Percentiles rank a stretch among this genome's conserved stretches.
phyloP scores from a whole-genome alignment of 495 filamentous ascomycete species.

The Rusavskia elegans region DNA sequence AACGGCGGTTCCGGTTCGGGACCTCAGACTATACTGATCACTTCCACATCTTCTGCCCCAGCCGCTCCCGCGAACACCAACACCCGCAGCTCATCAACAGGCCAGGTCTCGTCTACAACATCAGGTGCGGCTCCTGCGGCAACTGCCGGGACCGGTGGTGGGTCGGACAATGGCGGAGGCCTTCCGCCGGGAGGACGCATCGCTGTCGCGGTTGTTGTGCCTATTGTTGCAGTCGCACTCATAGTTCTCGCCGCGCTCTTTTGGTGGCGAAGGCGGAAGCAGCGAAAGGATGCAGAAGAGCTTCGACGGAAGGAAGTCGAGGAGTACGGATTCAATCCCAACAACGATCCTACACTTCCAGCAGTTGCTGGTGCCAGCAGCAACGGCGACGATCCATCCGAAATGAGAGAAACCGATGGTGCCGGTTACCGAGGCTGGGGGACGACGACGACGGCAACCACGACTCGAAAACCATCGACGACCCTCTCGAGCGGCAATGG shows the following conservation, averaged over 20 bases:
- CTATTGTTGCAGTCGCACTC: constrained; percentile 75
- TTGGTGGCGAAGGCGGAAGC: constrained; percentile 76
- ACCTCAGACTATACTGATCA: constrained; percentile 1
- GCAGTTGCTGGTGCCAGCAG: constrained; percentile 37
- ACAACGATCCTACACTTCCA: constrained; percentile 74
- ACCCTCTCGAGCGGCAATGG: constrained; percentile 67
- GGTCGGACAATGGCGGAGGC: constrained; percentile 22
- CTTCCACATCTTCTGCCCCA: constrained; percentile 15
- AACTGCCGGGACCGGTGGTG: constrained; percentile 4
- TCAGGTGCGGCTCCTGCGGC: constrained; percentile 8
- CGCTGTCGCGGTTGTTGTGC: constrained; percentile 86
- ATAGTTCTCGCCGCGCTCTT: constrained; percentile 61
- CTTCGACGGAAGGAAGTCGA: constrained; percentile 86
- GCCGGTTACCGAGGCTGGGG: constrained; percentile 93
- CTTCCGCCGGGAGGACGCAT: constrained; percentile 52
- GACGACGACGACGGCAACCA: constrained; percentile 71
- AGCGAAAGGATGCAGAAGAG: constrained; percentile 70
- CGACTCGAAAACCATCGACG: constrained; percentile 68
- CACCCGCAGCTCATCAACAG: constrained; percentile 9
- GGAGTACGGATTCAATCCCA: constrained; percentile 92
- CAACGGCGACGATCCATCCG: constrained; percentile 36
- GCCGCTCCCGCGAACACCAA: not conserved
- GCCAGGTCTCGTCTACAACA: constrained; percentile 5
- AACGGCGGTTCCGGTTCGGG: not conserved
- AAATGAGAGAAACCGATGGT: constrained; percentile 49